Conservation (phyloP, 2,329 filamentous ascomycete species). For the Chrysoporthe deuterocubensis region DNA sequence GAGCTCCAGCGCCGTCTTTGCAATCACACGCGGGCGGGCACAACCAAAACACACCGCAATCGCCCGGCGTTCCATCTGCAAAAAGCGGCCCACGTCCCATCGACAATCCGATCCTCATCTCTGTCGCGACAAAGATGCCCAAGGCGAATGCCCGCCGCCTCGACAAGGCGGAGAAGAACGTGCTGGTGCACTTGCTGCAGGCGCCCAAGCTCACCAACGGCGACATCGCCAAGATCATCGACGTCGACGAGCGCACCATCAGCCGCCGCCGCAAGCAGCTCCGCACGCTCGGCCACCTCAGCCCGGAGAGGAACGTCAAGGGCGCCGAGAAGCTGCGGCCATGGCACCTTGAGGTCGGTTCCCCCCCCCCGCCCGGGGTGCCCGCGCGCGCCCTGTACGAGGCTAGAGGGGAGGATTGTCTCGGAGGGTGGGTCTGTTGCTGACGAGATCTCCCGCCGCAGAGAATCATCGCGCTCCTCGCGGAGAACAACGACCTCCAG, state of each 20-base stretch:
- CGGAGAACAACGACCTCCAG: conserved; percentile 24
- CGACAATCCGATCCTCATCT: not conserved
- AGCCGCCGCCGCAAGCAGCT: conserved; percentile 26
- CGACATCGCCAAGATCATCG: conserved; percentile 27
- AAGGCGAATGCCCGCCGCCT: conserved; percentile 26
- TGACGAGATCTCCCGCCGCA: conserved; percentile 4
- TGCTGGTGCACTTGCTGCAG: conserved; percentile 27
- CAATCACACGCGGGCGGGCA: conserved; percentile 15
- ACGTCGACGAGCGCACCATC: conserved; percentile 28
- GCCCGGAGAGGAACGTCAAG: conserved; percentile 27
- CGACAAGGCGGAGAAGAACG: conserved; percentile 27
- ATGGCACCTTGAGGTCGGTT: conserved; percentile 28
- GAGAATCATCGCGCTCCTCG: conserved; percentile 28
- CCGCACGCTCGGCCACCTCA: conserved; percentile 25
- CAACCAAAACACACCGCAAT: conserved; percentile 5
- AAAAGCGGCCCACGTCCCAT: not conserved
- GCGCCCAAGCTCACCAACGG: conserved; percentile 27
- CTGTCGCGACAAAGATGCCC: conserved; percentile 5
- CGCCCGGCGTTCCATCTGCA: conserved; percentile 23
- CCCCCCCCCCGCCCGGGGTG: not conserved
- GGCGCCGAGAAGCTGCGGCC: conserved; percentile 27
- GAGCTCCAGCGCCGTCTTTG: conserved; percentile 8
- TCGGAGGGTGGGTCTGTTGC: not conserved
- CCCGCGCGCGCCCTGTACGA: not conserved
- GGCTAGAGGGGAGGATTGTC: not conserved